These are phyloP conservation scores for Sechiopsis laciniata DNA, from an alignment of 306 rosid genomes.

Conservation along the genomic window DNA sequence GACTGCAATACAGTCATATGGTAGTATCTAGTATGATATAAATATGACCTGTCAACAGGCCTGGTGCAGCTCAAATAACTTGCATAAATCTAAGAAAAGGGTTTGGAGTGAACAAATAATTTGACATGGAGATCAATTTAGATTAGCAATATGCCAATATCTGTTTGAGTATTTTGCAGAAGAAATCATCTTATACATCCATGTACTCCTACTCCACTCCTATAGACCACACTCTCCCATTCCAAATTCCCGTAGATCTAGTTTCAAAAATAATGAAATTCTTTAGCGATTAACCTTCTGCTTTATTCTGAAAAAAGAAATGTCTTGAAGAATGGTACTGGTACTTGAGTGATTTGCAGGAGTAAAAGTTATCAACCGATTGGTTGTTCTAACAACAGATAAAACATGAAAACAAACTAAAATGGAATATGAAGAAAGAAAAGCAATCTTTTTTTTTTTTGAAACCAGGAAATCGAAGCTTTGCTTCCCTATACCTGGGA, in stretches of 20 bases:
- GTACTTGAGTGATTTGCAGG: background rate
- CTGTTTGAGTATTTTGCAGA: background rate
- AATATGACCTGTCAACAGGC: background rate
- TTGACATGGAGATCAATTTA: background rate
- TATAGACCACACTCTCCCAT: background rate
- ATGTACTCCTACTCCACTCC: background rate
- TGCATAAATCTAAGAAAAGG: constrained; percentile 18
- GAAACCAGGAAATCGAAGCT: no score
- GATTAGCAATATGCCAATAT: background rate
- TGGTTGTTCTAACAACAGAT: background rate
- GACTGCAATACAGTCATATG: background rate
- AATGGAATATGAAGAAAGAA: background rate
- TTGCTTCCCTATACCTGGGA: no score
- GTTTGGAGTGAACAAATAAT: background rate
- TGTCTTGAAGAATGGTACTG: background rate
- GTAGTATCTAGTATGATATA: background rate
- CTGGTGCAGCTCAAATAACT: background rate
- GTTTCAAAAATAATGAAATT: background rate
- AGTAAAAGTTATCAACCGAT: background rate
- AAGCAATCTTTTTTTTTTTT: no score
- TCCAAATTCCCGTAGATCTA: background rate
- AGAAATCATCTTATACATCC: background rate
- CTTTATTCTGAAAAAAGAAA: background rate
- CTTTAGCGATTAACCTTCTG: background rate
- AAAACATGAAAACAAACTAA: background rate